These are phyloP conservation scores for Grammothele lineata DNA, from an alignment of 768 basidiomycete genomes.

Conservation along the genomic window DNA sequence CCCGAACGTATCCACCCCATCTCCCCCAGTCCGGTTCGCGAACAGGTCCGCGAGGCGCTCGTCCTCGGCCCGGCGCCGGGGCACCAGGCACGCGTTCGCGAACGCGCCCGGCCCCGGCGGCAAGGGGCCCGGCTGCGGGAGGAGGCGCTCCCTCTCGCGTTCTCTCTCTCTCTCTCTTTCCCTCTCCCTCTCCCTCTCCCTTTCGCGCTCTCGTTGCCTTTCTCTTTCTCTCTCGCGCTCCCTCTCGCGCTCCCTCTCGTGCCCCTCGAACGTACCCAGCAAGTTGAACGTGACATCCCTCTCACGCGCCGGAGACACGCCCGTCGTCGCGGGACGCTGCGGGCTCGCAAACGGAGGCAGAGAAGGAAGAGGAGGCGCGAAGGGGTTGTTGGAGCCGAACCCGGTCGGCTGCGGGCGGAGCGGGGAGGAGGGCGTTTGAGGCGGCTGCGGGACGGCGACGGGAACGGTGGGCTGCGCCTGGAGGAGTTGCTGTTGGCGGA, in stretches of 20 bases:
- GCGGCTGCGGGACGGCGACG: too few relatives aligned
- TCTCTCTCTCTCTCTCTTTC: too few relatives aligned
- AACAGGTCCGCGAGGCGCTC: slow-evolving; percentile 69
- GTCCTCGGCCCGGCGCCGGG: slow-evolving; percentile 32
- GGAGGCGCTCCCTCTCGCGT: too few relatives aligned
- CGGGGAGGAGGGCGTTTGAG: slow-evolving; percentile 24
- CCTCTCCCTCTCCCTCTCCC: too few relatives aligned
- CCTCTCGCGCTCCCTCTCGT: slow-evolving; percentile 1
- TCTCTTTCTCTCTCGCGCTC: too few relatives aligned
- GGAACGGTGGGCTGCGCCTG: slow-evolving; percentile 29
- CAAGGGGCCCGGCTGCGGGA: too few relatives aligned
- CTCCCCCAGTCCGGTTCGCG: slow-evolving; percentile 69
- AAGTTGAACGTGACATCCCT: slow-evolving; percentile 16
- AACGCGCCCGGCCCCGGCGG: too few relatives aligned
- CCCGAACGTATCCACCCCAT: slow-evolving; percentile 91
- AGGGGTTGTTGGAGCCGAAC: slow-evolving; percentile 23
- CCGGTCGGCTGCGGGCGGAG: slow-evolving; percentile 58
- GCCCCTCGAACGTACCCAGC: slow-evolving; percentile 15
- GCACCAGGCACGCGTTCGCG: background rate
- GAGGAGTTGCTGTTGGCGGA: slow-evolving; percentile 42
- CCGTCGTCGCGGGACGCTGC: too few relatives aligned
- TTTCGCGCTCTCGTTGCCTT: background rate
- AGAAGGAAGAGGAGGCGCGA: slow-evolving; percentile 27
- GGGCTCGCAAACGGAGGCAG: too few relatives aligned
- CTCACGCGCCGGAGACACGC: too few relatives aligned